These are phyloP conservation scores for Cladosporium sp. DNA, from an alignment of 2,329 filamentous ascomycete genomes.

Conservation along the genomic window DNA sequence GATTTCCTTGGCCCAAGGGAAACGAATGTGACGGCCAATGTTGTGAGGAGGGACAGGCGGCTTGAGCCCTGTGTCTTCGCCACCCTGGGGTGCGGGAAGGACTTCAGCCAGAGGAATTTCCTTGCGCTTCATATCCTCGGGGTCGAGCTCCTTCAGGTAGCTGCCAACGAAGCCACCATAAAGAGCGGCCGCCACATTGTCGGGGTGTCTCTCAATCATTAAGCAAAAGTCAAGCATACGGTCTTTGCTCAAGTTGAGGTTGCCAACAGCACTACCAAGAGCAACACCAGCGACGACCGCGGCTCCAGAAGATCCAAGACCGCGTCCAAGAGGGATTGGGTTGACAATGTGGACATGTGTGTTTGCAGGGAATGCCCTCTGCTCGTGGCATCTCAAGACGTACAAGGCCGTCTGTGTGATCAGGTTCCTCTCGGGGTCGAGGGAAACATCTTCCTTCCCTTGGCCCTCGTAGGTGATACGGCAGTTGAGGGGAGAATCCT, in stretches of 20 bases:
- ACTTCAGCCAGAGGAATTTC: constrained; percentile 96
- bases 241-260: constrained; percentile 70
- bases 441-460: constrained; percentile 71
- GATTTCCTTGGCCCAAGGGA: constrained; percentile 89
- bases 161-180: constrained; percentile 97
- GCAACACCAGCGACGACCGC: constrained; percentile 95
- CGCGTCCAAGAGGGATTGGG: constrained; percentile 87
- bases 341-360: constrained; percentile 95
- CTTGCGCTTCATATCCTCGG: constrained; percentile 81
- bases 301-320: constrained; percentile 90
- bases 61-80: constrained; percentile 79
- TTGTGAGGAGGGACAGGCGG: constrained; percentile 86
- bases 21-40: constrained; percentile 96
- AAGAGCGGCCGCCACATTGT: constrained; percentile 91
- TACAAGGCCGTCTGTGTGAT: constrained; percentile 93
- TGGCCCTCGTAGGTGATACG: constrained; percentile 85
- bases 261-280: constrained; percentile 83
- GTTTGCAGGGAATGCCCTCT: constrained; percentile 75
- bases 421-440: constrained; percentile 83
- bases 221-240: constrained; percentile 92
- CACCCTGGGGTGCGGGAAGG: constrained; percentile 82
- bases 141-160: constrained; percentile 86
- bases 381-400: constrained; percentile 85
- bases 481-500: constrained; percentile 70
- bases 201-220: constrained; percentile 92